phyloP scores from a whole-genome alignment of 768 basidiomycete species.

The Russula emetica region DNA sequence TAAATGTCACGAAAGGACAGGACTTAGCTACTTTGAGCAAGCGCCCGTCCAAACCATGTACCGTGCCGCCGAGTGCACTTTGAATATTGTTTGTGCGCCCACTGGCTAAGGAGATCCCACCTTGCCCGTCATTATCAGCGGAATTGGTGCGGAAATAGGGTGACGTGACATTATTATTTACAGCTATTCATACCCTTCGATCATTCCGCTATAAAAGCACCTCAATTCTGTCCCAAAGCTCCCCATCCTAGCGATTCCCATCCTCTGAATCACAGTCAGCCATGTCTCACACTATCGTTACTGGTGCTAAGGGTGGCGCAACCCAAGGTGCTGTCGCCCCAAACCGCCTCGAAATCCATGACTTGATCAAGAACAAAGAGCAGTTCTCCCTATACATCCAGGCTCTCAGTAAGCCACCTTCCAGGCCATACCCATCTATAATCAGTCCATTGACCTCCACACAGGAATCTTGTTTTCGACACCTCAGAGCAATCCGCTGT shows the following conservation, averaged over 20 bases:
- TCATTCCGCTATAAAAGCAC: conserved; percentile 8
- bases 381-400: conserved; percentile 51
- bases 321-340: conserved; percentile 20
- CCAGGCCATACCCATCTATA: not conserved
- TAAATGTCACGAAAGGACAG: no score
- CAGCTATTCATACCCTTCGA: not conserved
- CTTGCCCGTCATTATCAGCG: no score
- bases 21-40: no score
- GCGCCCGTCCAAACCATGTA: no score
- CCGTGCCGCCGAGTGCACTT: no score
- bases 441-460: not conserved
- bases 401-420: conserved; percentile 41
- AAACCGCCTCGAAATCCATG: conserved; percentile 26
- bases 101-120: no score
- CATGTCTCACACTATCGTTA: not conserved
- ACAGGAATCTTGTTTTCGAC: conserved; percentile 35
- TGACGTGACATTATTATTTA: not conserved
- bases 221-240: not conserved
- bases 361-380: conserved; percentile 38
- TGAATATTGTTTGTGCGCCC: no score
- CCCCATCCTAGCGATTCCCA: not conserved
- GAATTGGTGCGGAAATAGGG: no score
- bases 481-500: conserved; percentile 35
- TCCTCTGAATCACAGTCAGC: not conserved
- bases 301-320: conserved; percentile 15